These are phyloP conservation scores for Dryas alaskensis DNA, from an alignment of 306 rosid species.

Conservation along the genomic window DNA sequence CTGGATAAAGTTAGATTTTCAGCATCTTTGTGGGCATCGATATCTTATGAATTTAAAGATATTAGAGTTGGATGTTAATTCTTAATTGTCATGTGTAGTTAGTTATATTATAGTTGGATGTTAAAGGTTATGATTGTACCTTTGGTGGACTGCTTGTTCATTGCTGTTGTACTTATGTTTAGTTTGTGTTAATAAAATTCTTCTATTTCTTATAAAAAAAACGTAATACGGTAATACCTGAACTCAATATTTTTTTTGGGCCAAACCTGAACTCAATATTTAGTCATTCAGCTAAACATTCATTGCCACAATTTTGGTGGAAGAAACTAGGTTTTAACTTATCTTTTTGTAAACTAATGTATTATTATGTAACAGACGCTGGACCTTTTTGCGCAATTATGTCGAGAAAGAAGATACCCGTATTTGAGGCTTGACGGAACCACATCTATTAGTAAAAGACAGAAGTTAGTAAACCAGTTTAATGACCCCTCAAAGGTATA, in stretches of 20 bases:
- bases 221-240: not conserved
- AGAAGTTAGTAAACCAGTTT: conserved; percentile 82
- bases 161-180: not conserved
- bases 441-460: conserved; percentile 92
- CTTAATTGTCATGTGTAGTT: not conserved
- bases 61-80: not conserved
- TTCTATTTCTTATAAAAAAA: not conserved
- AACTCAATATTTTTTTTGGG: not conserved
- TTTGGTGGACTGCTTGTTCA: not conserved
- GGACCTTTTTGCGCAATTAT: conserved; percentile 88
- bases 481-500: conserved; percentile 74
- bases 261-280: not conserved
- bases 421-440: conserved; percentile 88
- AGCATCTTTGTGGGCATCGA: not conserved
- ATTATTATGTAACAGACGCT: conserved; percentile 64
- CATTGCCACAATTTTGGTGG: not conserved
- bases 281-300: conserved; percentile 1
- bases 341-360: conserved; percentile 25
- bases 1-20: not conserved
- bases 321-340: conserved; percentile 6
- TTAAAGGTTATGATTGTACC: not conserved
- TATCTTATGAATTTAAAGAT: not conserved
- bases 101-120: not conserved
- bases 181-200: not conserved
- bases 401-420: conserved; percentile 93